Base-by-base conservation (phyloP, 148 eudicot species). In the Vaccinium myrtillus region DNA sequence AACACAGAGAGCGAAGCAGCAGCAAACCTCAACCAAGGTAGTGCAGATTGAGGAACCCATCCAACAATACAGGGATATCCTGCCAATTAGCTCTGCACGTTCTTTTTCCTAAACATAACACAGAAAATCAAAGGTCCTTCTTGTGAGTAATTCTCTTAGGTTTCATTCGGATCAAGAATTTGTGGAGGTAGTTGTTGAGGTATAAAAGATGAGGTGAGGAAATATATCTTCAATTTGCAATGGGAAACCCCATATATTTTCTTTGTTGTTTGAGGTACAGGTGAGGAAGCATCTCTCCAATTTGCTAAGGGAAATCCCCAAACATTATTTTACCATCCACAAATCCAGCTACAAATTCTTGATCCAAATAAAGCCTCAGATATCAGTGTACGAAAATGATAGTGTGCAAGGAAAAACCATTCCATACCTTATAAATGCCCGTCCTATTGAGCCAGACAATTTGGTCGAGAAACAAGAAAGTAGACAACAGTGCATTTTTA, bases 381-480 rank as follows among this genome's bases (percentile, higher is more conserved):
- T 77, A 58, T 36, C 6, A 58, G 50, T 77, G 82, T 30, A 79
- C 48, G 83, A 32, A 78, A 59, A 8, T 32, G 48, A 75, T 49
- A 59, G 51, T 51, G 82, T 16, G 81, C 2, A n/a, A 83, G 30
- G 25, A 67, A 49, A 82, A 39, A 56, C 25, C 8, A 32, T 49
- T 27, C 82, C 51, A 67, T 90, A 97, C 99, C 99, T 97, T 91
- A 84, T 95, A 97, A 81, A 97, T 95, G 90, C 99, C 99, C 75
- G 90, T 88, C 90, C 98, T 93, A 77, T 94, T 92, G 80, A 97
- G 98, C 98, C 98, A 97, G 80, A 97, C 99, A 88, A 97, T 87
- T 94, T 97, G 98, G 85, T 97, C 99, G 51, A 97, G 95, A 88
- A 97, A 95, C 93, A 97, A 89, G 92, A 95, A 95, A 69, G 96